Percentiles rank a stretch among this genome's conserved stretches.
Conservation (phyloP, 2,329 filamentous ascomycete species). For the Trichoderma asperellum region DNA sequence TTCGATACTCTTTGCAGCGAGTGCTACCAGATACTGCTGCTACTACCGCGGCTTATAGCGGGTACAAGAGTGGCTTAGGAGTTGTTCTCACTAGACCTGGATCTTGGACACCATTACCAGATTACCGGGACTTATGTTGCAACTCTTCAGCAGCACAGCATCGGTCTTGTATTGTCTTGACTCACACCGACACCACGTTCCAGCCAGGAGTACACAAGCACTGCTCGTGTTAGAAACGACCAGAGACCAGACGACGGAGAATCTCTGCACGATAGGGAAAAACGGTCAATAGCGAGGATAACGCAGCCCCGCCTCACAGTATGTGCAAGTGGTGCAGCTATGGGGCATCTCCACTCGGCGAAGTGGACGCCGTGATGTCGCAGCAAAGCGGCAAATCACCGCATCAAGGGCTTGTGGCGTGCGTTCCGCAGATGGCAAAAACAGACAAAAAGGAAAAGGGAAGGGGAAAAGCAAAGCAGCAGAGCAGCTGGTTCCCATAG, state of each 20-base stretch:
- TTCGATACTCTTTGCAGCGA: background rate
- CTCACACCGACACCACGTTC: slow-evolving; percentile 23
- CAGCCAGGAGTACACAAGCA: background rate
- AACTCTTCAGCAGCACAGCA: slow-evolving; percentile 26
- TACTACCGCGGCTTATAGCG: background rate
- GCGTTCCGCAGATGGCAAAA: slow-evolving; percentile 6
- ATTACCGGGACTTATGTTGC: slow-evolving; percentile 30
- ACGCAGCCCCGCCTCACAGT: slow-evolving; percentile 24
- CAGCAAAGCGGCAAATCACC: background rate
- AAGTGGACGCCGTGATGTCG: background rate
- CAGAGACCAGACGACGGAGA: slow-evolving; percentile 5
- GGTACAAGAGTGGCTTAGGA: slow-evolving; percentile 15
- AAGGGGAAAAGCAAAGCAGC: background rate
- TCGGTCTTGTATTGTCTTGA: slow-evolving; percentile 3
- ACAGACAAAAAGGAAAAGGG: background rate
- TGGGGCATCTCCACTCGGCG: slow-evolving; percentile 12
- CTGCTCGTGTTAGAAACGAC: background rate
- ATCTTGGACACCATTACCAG: slow-evolving; percentile 29
- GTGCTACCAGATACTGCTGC: background rate
- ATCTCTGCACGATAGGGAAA: slow-evolving; percentile 7
- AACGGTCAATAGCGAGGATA: background rate
- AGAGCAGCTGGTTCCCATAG: background rate
- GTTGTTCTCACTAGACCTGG: slow-evolving; percentile 17
- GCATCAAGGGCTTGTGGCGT: background rate
- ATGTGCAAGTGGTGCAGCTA: background rate